phyloP scores from a whole-genome alignment of 2,329 filamentous ascomycete species.

The Blastomyces parvus region DNA sequence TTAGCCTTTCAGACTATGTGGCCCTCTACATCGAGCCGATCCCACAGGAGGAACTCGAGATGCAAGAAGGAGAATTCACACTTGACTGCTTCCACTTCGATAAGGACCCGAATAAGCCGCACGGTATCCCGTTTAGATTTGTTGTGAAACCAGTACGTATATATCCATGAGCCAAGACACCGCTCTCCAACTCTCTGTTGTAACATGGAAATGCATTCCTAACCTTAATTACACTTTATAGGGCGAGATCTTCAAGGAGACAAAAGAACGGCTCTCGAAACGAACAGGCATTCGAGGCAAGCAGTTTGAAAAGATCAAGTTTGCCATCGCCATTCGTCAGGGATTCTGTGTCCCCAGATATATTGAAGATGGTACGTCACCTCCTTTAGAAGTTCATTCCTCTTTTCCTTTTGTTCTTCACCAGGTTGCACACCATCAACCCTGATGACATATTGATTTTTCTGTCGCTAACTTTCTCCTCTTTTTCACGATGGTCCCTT shows the following conservation, averaged over 20 bases:
- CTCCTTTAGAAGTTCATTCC: slow-evolving; percentile 10
- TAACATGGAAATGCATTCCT: neutral
- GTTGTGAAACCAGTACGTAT: slow-evolving; percentile 63
- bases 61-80: slow-evolving; percentile 56
- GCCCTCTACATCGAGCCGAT: slow-evolving; percentile 71
- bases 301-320: slow-evolving; percentile 97
- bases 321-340: slow-evolving; percentile 64
- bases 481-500: neutral
- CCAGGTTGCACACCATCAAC: slow-evolving; percentile 3
- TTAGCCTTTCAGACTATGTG: slow-evolving; percentile 77
- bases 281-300: slow-evolving; percentile 94
- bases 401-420: neutral
- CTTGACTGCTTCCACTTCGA: slow-evolving; percentile 90
- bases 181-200: neutral
- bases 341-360: slow-evolving; percentile 71
- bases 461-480: neutral
- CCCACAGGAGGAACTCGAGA: slow-evolving; percentile 55
- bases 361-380: slow-evolving; percentile 68
- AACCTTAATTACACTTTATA: slow-evolving; percentile 27
- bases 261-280: slow-evolving; percentile 87
- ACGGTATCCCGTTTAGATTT: slow-evolving; percentile 88
- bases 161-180: neutral
- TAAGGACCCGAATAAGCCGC: slow-evolving; percentile 70
- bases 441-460: neutral
- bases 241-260: slow-evolving; percentile 81